phyloP scores from a whole-genome alignment of 176 grass and related monocot genomes.

The Bonia amplexicaulis region DNA sequence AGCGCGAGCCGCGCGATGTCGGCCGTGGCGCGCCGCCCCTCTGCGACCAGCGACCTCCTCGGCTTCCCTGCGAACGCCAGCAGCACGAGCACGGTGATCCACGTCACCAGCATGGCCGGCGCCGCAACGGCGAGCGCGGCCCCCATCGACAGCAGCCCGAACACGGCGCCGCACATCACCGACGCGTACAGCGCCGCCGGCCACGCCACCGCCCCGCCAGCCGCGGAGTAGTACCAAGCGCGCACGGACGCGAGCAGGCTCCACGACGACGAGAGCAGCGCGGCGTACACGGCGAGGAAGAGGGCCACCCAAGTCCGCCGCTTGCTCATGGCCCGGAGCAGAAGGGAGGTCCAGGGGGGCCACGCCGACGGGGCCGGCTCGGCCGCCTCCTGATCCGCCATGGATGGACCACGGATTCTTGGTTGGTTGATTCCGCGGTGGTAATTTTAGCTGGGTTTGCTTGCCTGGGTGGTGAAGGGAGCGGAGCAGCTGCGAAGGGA shows the following conservation, averaged over 20 bases:
- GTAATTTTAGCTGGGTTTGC: background rate
- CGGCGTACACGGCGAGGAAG: constrained; percentile 70
- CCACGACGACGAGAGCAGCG: constrained; percentile 73
- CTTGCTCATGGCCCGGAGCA: constrained; percentile 49
- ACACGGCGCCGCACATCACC: constrained; percentile 76
- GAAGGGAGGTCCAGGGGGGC: constrained; percentile 56
- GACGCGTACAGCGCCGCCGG: constrained; percentile 67
- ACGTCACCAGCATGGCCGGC: constrained; percentile 71
- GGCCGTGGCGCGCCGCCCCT: constrained; percentile 49
- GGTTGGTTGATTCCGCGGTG: background rate
- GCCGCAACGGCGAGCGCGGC: constrained; percentile 67
- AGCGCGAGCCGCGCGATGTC: constrained; percentile 61
- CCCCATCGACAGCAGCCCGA: constrained; percentile 80
- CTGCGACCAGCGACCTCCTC: constrained; percentile 48
- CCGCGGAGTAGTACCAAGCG: constrained; percentile 58
- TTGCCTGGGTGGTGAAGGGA: constrained; percentile 8
- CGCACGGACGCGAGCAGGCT: constrained; percentile 53
- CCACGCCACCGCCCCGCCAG: background rate
- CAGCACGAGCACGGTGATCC: constrained; percentile 93
- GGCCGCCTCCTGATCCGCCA: constrained; percentile 27
- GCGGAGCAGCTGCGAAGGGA: too few relatives aligned
- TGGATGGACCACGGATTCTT: background rate
- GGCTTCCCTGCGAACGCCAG: constrained; percentile 66
- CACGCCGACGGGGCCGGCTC: constrained; percentile 21
- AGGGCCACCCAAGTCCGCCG: constrained; percentile 69